Evolutionary conservation across 176 grass and related monocot species (phyloP).

Genomic region (Oryza rufipogon): DNA sequence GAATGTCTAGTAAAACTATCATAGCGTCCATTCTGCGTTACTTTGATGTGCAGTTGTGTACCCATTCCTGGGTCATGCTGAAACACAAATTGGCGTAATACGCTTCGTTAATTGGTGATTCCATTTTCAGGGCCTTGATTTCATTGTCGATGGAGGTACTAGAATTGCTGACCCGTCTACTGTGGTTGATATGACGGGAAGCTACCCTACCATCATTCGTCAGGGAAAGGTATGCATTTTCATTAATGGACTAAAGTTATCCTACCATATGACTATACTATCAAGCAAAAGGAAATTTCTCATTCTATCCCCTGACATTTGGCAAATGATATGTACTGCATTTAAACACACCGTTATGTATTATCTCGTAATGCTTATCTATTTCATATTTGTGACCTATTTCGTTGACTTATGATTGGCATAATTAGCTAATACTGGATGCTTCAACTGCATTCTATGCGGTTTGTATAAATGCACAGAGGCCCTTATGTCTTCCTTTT

Average conservation of each 20-base stretch:
- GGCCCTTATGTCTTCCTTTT: neutral
- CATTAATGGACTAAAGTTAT: neutral
- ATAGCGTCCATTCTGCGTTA: neutral
- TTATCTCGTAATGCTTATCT: neutral
- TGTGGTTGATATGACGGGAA: slow-evolving; percentile 91
- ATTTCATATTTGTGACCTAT: neutral
- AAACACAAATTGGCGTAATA: neutral
- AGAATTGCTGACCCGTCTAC: slow-evolving; percentile 93
- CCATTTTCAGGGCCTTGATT: slow-evolving; percentile 82
- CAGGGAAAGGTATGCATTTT: slow-evolving; percentile 74
- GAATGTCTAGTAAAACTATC: slow-evolving; percentile 3
- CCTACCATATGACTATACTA: neutral
- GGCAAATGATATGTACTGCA: neutral
- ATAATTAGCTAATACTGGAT: neutral
- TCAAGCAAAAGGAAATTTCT: neutral
- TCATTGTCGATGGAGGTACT: slow-evolving; percentile 85
- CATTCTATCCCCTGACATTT: neutral
- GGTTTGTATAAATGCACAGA: neutral
- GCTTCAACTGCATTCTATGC: neutral
- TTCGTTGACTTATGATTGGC: neutral
- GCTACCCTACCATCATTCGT: slow-evolving; percentile 73
- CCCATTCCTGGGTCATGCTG: neutral
- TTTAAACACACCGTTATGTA: neutral
- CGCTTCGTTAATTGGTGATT: slow-evolving; percentile 24
- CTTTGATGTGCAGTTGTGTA: slow-evolving; percentile 4